Conservation (phyloP, 164 flowering plant species). For the Kalanchoe fedtschenkoi region DNA sequence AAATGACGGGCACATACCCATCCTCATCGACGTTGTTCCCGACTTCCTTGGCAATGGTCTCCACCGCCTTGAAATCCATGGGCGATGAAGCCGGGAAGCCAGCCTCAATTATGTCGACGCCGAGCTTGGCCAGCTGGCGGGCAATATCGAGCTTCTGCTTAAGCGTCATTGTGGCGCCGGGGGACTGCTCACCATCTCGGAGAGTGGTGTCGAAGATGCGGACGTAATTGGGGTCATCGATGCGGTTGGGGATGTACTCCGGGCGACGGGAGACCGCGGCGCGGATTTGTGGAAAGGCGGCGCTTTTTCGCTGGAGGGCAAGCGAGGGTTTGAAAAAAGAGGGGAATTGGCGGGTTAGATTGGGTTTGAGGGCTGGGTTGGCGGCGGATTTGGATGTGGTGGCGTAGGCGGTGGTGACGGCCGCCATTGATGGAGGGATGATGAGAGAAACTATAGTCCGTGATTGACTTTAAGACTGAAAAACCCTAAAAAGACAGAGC, state of each 20-base stretch:
- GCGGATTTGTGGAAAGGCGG: conserved; percentile 1
- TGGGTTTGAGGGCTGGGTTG: neutral
- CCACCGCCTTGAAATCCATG: conserved; percentile 80
- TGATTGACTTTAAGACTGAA: no score
- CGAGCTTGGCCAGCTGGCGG: conserved; percentile 74
- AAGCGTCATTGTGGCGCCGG: conserved; percentile 86
- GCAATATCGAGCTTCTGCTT: conserved; percentile 91
- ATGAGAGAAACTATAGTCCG: no score
- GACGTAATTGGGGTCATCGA: conserved; percentile 68
- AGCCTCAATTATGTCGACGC: conserved; percentile 93
- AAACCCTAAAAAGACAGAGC: no score
- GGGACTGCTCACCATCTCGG: conserved; percentile 98
- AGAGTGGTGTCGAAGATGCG: conserved; percentile 97
- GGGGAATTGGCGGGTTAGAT: neutral
- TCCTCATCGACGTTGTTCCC: conserved; percentile 51
- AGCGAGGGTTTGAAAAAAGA: neutral
- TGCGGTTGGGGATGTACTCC: conserved; percentile 61
- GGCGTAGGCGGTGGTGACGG: neutral
- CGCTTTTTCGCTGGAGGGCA: neutral
- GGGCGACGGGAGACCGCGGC: conserved; percentile 18
- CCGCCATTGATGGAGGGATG: conserved; percentile 5
- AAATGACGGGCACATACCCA: conserved; percentile 83
- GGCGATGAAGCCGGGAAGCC: conserved; percentile 87
- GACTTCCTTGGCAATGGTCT: conserved; percentile 55
- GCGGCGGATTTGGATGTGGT: neutral